Evolutionary conservation across 352 stramenopile species (phyloP), one percentile per base, ranked within the genome.

Genomic region (Pythium oligandrum): DNA sequence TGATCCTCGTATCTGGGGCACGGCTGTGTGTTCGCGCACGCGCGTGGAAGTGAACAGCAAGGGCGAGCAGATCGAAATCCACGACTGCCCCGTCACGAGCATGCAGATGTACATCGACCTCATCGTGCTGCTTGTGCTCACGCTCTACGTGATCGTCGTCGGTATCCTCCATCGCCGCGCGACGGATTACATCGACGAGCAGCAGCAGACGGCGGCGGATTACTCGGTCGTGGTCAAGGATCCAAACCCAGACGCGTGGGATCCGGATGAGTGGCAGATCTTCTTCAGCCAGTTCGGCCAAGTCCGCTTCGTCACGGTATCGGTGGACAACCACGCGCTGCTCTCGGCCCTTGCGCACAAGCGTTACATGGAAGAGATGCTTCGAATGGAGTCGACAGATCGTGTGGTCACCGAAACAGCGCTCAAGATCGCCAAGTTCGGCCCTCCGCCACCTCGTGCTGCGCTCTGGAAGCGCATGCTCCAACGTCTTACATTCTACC

Each of bases 181-280:
- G 30, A 72, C 83, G 48, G 61, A 61, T 7, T 71, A 64, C 34
- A 61, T 89, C 38, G 75, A 87, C 51, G 70, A 68, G 30, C 58
- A 78, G 54, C 65, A 86, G 47, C 80, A 91, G 51, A 90, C 82
- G 0, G 55, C 78, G 4, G 68, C 82, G 11, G 83, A 93, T 57
- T 93, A 93, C 60, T 71, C 73, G 9, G 52, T 93, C 6, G 59
- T 88, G 9, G 65, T 93, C 33, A 81, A 88, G 38, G 83, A 93
- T 51, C 83, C 83, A 31, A 70, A 90, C 51, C 55, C 53, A 6
- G 76, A 88, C 49, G 76, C 78, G 7, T 86, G 76, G 60, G 59
- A 82, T 9, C 68, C 80, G 8, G 70, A 87, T 47, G 79, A 90
- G 63, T 93, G 79, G 79, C 39, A 77, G 26, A 43, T 51, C 12